Base-by-base conservation (phyloP, 2,329 filamentous ascomycete species). In the Biscogniauxia mediterranea region DNA sequence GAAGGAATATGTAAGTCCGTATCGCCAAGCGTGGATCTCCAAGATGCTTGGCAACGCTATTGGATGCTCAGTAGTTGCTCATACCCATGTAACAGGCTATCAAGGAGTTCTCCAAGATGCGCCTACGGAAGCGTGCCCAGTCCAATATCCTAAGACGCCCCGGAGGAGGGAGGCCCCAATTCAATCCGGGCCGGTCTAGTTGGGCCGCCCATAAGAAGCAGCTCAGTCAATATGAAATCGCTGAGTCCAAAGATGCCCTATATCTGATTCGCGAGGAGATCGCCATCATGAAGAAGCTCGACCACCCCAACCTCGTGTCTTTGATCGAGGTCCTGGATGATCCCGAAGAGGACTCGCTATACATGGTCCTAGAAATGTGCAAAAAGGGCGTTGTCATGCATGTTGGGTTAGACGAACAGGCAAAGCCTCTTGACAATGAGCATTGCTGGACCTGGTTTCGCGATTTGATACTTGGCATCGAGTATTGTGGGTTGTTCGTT, bases 361-460 rank as follows among this genome's bases (percentile, higher is more conserved):
- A 97, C 78, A 98, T 99, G 92, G 95, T 99, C 21, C 84, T 99
- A 75, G 95, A 99, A 75, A 96, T 97, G 92, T 99, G 95, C 80
- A 95, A 96, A 73, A 97, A 97, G 75, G 95, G 95, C 0, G 94
- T 97, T 21, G 86, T 97, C 56, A 98, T 98, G 93, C 94, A 93
- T 71, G 92, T 99, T 59, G 92, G 92, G 2, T 79, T 98, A n/a
- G 90, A 91, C 61, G 89, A 96, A 70, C 82, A 84, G 60, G 91
- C 92, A 19, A 86, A 90, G 63, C 93, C 95, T 0, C 97, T 97
- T 74, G 83, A 86, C 26, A 86, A 90, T 64, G 92, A 97, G 70
- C 83, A 83, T 57, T 97, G 93, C 72, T 87, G 95, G 56, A 89
- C 86, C 71, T 98, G 92, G 92, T 98, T 99, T 73, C 89, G 95